Evolutionary conservation across 2,329 filamentous ascomycete species (phyloP), one percentile per base, ranked within the genome.

Genomic region (Sporothrix phasma): DNA sequence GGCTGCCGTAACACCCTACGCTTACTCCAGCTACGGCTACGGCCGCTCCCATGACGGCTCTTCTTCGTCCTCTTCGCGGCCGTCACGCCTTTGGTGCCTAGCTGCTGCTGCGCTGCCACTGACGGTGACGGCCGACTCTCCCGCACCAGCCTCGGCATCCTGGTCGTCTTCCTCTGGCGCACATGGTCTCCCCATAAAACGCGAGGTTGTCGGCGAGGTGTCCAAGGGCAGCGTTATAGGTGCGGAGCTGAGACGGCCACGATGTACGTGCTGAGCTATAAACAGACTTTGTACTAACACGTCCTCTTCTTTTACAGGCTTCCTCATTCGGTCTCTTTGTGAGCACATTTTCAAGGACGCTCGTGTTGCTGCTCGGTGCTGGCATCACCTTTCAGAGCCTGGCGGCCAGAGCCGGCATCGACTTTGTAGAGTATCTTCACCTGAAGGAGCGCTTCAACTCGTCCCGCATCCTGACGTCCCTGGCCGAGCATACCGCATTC

Each of bases 301-400:
- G 3, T 2, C 19, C 15, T 47, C 41, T 43, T 49, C 8, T 13
- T 37, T 3, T 17, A 2, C 56, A 87, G 86, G 87, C 19, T 83
- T 89, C 63, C 69, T 81, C n/a, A 75, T 81, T n/a, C 3, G 88
- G 88, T 1, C 70, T 92, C 37, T 76, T 87, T 0, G 80, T 92
- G 29, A 85, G 85, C 65, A 77, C 88, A 17, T 90, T 92, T 73
- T 90, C 87, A 8, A 84, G 84, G 71, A 84, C 87, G 1, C 76
- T 92, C 56, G 86, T 88, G 1, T 70, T 92, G 17, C 73, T 92
- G 22, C 76, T 88, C 22, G 88, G 88, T 0, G 71, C 90, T 13
- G 74, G 85, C 10, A 81, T 89, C 26, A 78, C 83, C 34, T 71
- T 88, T 17, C 54, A 68, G 66, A 69, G 31, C 37, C 65, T 81